Conservation (phyloP, 2,329 filamentous ascomycete species). For the Colletotrichum godetiae region DNA sequence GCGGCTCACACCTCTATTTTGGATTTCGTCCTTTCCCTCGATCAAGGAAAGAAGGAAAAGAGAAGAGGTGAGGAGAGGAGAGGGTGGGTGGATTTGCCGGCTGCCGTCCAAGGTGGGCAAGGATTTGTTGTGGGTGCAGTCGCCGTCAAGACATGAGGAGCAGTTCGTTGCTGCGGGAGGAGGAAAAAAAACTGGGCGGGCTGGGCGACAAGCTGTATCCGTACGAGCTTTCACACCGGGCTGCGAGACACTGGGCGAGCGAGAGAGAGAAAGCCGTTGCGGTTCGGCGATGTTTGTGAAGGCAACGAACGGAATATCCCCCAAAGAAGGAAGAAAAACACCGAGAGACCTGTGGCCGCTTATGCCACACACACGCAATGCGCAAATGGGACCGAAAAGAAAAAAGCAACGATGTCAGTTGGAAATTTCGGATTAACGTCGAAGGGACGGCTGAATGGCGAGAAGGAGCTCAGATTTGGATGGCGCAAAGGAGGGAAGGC, state of each 20-base stretch:
- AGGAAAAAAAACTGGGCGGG: constrained; percentile 31
- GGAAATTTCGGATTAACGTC: constrained; percentile 7
- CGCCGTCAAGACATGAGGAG: constrained; percentile 34
- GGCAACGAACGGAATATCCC: constrained; percentile 1
- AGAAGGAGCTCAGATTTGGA: constrained; percentile 7
- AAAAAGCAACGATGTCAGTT: constrained; percentile 22
- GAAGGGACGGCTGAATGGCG: not conserved
- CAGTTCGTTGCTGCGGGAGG: constrained; percentile 32
- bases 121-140: constrained; percentile 35
- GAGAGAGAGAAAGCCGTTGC: constrained; percentile 3
- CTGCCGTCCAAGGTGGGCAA: constrained; percentile 32
- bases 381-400: not conserved
- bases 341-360: constrained; percentile 1
- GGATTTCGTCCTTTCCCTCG: constrained; percentile 28
- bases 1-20: constrained; percentile 31
- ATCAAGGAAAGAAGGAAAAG: constrained; percentile 31
- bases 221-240: constrained; percentile 21
- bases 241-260: not conserved
- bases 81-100: constrained; percentile 29
- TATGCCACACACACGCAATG: constrained; percentile 25
- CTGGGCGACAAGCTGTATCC: constrained; percentile 27
- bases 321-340: constrained; percentile 14
- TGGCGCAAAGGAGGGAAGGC: constrained; percentile 25
- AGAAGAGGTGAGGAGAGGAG: constrained; percentile 20
- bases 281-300: constrained; percentile 29